Base-by-base conservation (phyloP, 176 grass and related monocot species). In the Eremochloa ophiuroides region DNA sequence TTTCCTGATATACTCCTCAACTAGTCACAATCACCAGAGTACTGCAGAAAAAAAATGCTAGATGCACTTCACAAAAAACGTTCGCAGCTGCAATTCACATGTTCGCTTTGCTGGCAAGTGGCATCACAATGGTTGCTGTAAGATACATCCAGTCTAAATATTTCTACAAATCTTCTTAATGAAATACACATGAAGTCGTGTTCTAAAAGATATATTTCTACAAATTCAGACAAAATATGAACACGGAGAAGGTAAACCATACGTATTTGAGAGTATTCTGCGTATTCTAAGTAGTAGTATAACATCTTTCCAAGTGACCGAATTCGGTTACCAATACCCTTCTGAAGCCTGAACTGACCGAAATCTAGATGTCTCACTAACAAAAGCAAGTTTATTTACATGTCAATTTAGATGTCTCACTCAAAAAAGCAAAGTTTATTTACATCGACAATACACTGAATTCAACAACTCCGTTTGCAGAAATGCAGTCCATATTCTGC, bases 401-500 rank as follows among this genome's bases (percentile, higher is more conserved):
- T 40, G 33, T 34, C 33, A 62, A 62, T 62, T 20, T 10, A 62
- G 27, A 62, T 62, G 61, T 31, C 14, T 63, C 7, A 64, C 2
- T 9, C 7, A 35, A 22, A 66, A 11, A 20, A 5, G 29, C 1
- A 22, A 37, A n/a, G 4, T 34, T 11, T n/a, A 30, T 66, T 67
- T 42, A 13, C 0, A 25, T 69, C n/a, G 5, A 13, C 23, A 56
- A 62, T 28, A 25, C 39, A 42, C 42, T 67, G 4, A 46, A 2
- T 34, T 20, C 27, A 13, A 41, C 43, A n/a, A 11, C 22, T 87
- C 43, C 8, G 4, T 35, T 62, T 66, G 50, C 95, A 98, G 95
- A 94, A 86, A 81, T 94, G 95, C 58, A 85, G 92, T 47, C 92
- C 92, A 35, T 93, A 90, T 30, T 91, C 95, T 7, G 84, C 86